phyloP scores from a whole-genome alignment of 495 filamentous ascomycete genomes.

The Podospora pseudocomata region DNA sequence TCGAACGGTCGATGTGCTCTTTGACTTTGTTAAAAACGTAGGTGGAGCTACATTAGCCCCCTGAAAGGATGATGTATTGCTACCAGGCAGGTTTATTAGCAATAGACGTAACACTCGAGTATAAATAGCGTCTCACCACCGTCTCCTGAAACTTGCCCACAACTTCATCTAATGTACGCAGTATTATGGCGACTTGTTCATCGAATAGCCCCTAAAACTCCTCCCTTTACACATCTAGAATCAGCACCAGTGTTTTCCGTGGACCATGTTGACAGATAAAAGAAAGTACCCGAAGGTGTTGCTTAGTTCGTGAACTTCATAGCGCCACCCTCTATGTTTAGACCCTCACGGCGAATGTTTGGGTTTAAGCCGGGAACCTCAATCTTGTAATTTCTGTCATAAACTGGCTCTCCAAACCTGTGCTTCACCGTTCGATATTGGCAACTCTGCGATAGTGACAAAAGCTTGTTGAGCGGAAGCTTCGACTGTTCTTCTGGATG shows the following conservation, averaged over 20 bases:
- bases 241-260: no score
- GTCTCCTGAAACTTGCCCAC: not conserved
- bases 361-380: conserved; percentile 33
- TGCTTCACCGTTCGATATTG: conserved; percentile 37
- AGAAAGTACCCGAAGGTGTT: no score
- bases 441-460: conserved; percentile 31
- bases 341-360: conserved; percentile 36
- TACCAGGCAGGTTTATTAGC: conserved; percentile 15
- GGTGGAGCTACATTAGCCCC: conserved; percentile 62
- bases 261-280: no score
- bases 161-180: no score
- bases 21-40: conserved; percentile 52
- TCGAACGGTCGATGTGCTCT: conserved; percentile 34
- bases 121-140: conserved; percentile 34
- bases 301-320: no score
- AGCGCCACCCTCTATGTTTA: conserved; percentile 39
- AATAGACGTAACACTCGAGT: not conserved
- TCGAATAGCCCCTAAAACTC: no score
- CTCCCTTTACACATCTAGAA: no score
- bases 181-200: no score
- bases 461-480: conserved; percentile 30
- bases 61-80: conserved; percentile 58
- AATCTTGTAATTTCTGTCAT: conserved; percentile 33
- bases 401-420: conserved; percentile 38
- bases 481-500: conserved; percentile 25